A percentile compares a stretch with the other conserved stretches of the same genome.
phyloP scores from a whole-genome alignment of 2,329 filamentous ascomycete species.

The Chalara sp. region DNA sequence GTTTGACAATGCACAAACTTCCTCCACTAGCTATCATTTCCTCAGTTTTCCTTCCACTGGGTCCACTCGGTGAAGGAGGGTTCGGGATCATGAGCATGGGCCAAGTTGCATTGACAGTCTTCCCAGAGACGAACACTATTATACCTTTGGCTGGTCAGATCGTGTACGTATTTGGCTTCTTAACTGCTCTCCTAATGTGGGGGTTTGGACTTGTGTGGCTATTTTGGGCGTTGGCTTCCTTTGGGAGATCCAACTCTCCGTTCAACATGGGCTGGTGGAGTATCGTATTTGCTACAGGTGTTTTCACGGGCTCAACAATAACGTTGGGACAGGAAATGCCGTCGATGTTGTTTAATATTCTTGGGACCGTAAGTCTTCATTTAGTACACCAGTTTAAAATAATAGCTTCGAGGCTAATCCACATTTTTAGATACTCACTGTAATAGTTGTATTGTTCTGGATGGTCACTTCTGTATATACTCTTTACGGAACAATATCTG shows the following conservation, averaged over 20 bases:
- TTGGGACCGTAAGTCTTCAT: constrained; percentile 40
- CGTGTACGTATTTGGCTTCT: constrained; percentile 50
- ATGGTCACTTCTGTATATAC: constrained; percentile 44
- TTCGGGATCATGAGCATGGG: constrained; percentile 35
- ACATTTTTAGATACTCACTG: constrained; percentile 35
- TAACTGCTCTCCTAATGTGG: constrained; percentile 47
- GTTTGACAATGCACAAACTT: constrained; percentile 35
- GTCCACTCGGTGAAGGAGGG: constrained; percentile 58
- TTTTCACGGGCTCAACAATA: constrained; percentile 43
- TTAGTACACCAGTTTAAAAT: not conserved
- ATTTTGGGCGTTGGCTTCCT: constrained; percentile 42
- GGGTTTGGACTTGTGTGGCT: constrained; percentile 47
- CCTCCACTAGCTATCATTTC: constrained; percentile 60
- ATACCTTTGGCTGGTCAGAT: constrained; percentile 39
- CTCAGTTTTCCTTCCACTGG: constrained; percentile 58
- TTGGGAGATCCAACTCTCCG: constrained; percentile 38
- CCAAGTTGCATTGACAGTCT: constrained; percentile 6
- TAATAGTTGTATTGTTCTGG: constrained; percentile 47
- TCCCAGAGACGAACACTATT: constrained; percentile 13
- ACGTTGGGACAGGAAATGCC: constrained; percentile 42
- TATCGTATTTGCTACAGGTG: constrained; percentile 50
- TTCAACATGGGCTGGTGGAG: constrained; percentile 59
- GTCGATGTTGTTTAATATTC: constrained; percentile 46
- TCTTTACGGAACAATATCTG: constrained; percentile 37
- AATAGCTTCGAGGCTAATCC: constrained; percentile 1